Conservation (phyloP, 768 basidiomycete genomes). For the Plicaturopsis crispa region DNA sequence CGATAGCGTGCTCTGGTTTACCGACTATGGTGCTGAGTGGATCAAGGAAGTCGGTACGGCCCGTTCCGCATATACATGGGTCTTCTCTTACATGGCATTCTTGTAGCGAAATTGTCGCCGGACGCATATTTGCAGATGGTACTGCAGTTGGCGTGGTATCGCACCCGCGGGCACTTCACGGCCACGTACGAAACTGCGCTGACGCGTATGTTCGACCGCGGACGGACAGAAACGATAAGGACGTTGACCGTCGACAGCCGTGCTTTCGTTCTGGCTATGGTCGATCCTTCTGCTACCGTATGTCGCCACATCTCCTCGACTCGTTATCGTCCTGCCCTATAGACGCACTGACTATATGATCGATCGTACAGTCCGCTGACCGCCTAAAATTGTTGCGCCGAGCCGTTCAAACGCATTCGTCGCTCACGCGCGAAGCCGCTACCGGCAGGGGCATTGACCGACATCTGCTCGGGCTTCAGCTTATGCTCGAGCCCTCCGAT, state of each 20-base stretch:
- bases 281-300: slow-evolving; percentile 43
- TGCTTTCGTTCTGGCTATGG: slow-evolving; percentile 72
- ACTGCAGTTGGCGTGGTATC: slow-evolving; percentile 87
- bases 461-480: slow-evolving; percentile 79
- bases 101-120: slow-evolving; percentile 46
- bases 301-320: slow-evolving; percentile 12
- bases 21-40: slow-evolving; percentile 81
- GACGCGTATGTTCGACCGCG: slow-evolving; percentile 79
- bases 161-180: slow-evolving; percentile 65
- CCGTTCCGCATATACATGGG: neutral
- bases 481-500: slow-evolving; percentile 46
- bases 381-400: slow-evolving; percentile 47
- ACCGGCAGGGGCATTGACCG: slow-evolving; percentile 83
- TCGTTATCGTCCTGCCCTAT: neutral
- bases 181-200: slow-evolving; percentile 93
- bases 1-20: slow-evolving; percentile 74
- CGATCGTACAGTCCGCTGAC: slow-evolving; percentile 20
- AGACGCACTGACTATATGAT: neutral
- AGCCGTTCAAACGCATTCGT: slow-evolving; percentile 65
- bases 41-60: slow-evolving; percentile 66
- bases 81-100: neutral
- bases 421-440: slow-evolving; percentile 69
- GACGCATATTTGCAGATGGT: slow-evolving; percentile 91
- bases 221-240: slow-evolving; percentile 87
- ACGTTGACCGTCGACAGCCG: slow-evolving; percentile 67